Evolutionary conservation across 257 asterid species (phyloP).

Genomic region (Handroanthus guayacan): DNA sequence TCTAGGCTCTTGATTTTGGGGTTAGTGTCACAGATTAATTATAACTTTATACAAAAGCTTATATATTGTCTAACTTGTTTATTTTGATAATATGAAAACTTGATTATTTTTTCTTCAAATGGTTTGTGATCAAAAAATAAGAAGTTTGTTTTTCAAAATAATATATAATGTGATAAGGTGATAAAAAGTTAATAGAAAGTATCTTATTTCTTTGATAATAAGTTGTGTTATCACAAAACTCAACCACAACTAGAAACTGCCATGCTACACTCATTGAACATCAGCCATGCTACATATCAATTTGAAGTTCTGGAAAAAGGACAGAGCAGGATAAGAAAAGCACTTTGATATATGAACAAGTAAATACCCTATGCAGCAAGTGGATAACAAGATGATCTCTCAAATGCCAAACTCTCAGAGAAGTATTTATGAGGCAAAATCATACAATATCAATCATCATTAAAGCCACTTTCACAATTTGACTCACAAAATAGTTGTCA

Average conservation of each 20-base stretch:
- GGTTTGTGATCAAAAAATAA: too few species aligned
- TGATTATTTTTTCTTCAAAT: background rate
- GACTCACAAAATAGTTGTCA: background rate
- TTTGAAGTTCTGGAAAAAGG: background rate
- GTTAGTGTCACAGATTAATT: too few species aligned
- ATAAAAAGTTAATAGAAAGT: background rate
- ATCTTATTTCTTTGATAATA: background rate
- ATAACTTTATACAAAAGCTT: background rate
- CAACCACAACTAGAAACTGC: background rate
- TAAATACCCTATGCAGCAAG: background rate
- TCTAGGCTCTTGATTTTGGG: too few species aligned
- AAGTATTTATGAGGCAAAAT: background rate
- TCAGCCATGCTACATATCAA: background rate
- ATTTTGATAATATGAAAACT: background rate
- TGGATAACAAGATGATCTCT: background rate
- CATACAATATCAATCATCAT: background rate
- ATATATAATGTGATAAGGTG: background rate
- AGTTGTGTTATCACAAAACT: background rate
- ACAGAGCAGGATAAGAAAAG: background rate
- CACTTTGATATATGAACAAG: background rate
- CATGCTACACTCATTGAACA: background rate
- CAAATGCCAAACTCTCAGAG: background rate
- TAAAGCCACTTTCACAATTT: slow-evolving; percentile 2
- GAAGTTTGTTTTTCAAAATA: background rate
- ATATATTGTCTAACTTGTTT: background rate